These are phyloP conservation scores for Cyclaneusma minus DNA, from an alignment of 2,329 filamentous ascomycete genomes.

Conservation along the genomic window DNA sequence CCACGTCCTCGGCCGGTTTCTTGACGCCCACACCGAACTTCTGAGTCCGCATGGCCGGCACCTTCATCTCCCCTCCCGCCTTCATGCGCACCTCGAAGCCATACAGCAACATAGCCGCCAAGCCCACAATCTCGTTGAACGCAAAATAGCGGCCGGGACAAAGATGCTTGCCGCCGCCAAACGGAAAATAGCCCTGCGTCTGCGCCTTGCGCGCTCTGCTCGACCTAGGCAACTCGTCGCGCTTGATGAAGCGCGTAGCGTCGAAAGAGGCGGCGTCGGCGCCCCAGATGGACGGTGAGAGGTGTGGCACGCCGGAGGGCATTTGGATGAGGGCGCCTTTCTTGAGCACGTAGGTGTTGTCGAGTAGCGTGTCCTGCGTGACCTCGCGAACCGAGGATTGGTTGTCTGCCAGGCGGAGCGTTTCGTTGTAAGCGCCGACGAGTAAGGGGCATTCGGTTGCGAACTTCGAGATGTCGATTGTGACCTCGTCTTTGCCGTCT, in stretches of 20 bases:
- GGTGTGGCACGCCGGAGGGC: constrained; percentile 26
- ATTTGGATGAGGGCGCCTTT: constrained; percentile 28
- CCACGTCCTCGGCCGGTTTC: constrained; percentile 10
- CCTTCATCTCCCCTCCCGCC: constrained; percentile 3
- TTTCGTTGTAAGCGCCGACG: constrained; percentile 28
- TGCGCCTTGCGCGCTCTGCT: constrained; percentile 10
- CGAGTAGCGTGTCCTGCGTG: constrained; percentile 24
- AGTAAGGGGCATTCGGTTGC: constrained; percentile 25
- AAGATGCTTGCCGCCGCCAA: constrained; percentile 24
- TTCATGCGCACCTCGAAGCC: constrained; percentile 15
- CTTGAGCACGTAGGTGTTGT: constrained; percentile 25
- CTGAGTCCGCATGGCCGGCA: constrained; percentile 5
- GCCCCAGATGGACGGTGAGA: constrained; percentile 26
- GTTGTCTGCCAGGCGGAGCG: constrained; percentile 24
- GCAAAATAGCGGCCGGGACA: constrained; percentile 25
- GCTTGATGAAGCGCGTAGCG: constrained; percentile 23
- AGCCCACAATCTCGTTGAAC: constrained; percentile 21
- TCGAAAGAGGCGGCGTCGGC: constrained; percentile 25
- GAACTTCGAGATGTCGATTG: constrained; percentile 23
- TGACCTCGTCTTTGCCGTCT: constrained; percentile 4
- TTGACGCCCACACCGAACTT: constrained; percentile 9
- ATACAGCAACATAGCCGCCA: constrained; percentile 18
- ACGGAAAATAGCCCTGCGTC: constrained; percentile 21
- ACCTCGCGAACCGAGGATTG: constrained; percentile 24
- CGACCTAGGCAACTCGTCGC: too few species aligned